These are phyloP conservation scores for Ogataea dorogensis DNA, from an alignment of 805 yeast species.

Conservation along the genomic window DNA sequence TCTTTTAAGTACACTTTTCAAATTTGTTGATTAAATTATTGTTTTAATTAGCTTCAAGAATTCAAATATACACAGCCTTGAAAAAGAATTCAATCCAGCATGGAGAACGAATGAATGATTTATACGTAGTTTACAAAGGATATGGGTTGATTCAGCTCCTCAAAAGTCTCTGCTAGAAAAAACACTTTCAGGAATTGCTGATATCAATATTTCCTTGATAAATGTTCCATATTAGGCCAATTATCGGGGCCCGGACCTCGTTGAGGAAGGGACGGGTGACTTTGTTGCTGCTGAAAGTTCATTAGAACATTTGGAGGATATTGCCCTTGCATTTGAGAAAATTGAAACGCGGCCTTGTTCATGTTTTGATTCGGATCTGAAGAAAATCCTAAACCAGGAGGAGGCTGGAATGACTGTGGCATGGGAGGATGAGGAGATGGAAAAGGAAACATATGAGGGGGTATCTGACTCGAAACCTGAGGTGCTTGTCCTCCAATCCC, in stretches of 20 bases:
- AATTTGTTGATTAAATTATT: conserved; percentile 1
- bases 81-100: too few species aligned
- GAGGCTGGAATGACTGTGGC: conserved; percentile 4
- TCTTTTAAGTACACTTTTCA: not conserved
- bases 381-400: conserved; percentile 9
- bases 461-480: not conserved
- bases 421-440: not conserved
- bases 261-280: conserved; percentile 1
- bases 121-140: too few species aligned
- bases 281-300: conserved; percentile 15
- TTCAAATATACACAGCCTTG: not conserved
- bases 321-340: conserved; percentile 9
- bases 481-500: conserved; percentile 1
- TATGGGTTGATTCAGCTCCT: too few species aligned
- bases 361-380: not conserved
- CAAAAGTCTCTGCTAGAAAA: too few species aligned
- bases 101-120: too few species aligned
- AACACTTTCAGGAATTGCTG: too few species aligned
- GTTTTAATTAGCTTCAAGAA: not conserved
- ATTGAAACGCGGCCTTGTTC: not conserved
- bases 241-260: not conserved
- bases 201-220: too few species aligned
- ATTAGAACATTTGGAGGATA: conserved; percentile 20
- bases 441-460: conserved; percentile 8
- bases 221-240: not conserved